Conservation (phyloP, 1,284 basidiomycete species). For the Trichosporon inkin region DNA sequence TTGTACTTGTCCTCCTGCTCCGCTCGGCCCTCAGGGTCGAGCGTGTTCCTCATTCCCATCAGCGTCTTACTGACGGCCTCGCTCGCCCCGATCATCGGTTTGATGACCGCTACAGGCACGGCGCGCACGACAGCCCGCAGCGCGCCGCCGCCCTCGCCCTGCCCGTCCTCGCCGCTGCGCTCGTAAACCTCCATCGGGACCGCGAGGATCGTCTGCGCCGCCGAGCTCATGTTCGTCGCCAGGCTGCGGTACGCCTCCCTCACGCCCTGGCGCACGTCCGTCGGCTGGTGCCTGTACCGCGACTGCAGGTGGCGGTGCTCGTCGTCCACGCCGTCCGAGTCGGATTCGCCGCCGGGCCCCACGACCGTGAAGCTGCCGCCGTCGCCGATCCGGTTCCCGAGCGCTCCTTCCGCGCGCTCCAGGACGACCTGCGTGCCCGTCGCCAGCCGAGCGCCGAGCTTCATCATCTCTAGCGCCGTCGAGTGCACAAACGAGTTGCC, state of each 20-base stretch:
- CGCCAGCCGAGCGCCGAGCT: slow-evolving; percentile 86
- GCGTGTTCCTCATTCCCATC: slow-evolving; percentile 81
- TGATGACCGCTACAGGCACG: slow-evolving; percentile 91
- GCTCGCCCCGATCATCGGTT: slow-evolving; percentile 93
- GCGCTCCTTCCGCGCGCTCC: slow-evolving; percentile 87
- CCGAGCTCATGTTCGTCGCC: slow-evolving; percentile 76
- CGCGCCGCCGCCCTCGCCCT: slow-evolving; percentile 59
- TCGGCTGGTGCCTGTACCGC: slow-evolving; percentile 85
- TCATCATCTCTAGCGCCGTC: slow-evolving; percentile 90
- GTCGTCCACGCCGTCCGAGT: slow-evolving; percentile 19
- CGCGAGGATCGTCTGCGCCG: slow-evolving; percentile 95
- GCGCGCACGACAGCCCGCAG: slow-evolving; percentile 89
- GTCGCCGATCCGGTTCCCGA: slow-evolving; percentile 58
- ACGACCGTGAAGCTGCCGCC: slow-evolving; percentile 21
- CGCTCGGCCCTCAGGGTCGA: slow-evolving; percentile 71
- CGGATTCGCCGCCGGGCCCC: slow-evolving; percentile 4
- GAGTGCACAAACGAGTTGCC: slow-evolving; percentile 86
- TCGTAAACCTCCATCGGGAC: slow-evolving; percentile 99
- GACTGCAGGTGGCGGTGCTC: slow-evolving; percentile 60
- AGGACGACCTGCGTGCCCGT: slow-evolving; percentile 96
- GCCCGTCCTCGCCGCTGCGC: slow-evolving; percentile 75
- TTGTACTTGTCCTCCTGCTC: slow-evolving; percentile 90
- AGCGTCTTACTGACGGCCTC: slow-evolving; percentile 94
- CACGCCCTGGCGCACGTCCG: slow-evolving; percentile 78
- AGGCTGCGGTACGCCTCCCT: slow-evolving; percentile 82